Evolutionary conservation across 768 basidiomycete species (phyloP).

Genomic region (Suillus sp.): DNA sequence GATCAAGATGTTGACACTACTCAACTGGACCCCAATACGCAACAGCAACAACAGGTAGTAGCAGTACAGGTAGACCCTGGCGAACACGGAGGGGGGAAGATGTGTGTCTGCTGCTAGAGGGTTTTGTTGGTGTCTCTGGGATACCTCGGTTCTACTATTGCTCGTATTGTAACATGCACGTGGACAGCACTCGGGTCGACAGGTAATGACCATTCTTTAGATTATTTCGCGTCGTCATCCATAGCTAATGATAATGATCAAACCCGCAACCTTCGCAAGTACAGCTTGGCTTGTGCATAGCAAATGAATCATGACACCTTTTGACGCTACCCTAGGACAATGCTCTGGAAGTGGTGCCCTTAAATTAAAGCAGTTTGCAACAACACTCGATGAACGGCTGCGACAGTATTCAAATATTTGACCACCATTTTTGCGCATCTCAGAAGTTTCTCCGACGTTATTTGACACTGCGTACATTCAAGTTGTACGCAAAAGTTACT

Average conservation of each 20-base stretch:
- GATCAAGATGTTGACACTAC: too few species aligned
- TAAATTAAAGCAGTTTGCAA: background rate
- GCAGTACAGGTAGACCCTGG: too few species aligned
- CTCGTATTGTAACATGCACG: background rate
- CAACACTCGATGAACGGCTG: background rate
- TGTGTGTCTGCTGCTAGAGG: too few species aligned
- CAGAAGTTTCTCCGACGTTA: constrained; percentile 10
- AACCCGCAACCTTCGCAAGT: background rate
- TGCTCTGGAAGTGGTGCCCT: too few species aligned
- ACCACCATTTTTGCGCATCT: constrained; percentile 16
- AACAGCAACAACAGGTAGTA: too few species aligned
- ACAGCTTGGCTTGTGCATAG: background rate
- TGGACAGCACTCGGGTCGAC: background rate
- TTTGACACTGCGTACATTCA: constrained; percentile 18
- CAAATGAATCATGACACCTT: too few species aligned
- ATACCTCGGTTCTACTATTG: background rate
- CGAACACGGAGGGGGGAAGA: too few species aligned
- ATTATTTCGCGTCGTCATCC: background rate
- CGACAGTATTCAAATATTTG: background rate
- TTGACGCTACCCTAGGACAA: too few species aligned
- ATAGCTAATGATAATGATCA: background rate
- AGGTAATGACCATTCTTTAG: background rate
- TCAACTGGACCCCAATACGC: too few species aligned
- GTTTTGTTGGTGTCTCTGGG: too few species aligned
- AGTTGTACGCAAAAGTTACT: background rate